Evolutionary conservation across 2,329 filamentous ascomycete genomes (phyloP), one percentile per base, ranked within the genome.

Genomic region (Ramichloridium luteum): DNA sequence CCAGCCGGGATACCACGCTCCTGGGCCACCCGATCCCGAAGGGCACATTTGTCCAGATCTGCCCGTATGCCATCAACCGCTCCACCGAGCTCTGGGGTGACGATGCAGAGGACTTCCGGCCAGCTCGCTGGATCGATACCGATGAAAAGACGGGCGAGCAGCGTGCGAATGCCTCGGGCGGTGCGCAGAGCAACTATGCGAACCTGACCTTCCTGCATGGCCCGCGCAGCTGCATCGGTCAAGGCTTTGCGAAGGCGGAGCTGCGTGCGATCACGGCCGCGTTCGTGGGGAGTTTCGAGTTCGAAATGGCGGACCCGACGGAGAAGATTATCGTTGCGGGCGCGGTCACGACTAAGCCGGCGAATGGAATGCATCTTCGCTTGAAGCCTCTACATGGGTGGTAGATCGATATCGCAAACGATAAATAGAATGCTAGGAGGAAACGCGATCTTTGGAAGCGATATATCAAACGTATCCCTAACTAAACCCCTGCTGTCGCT

Each of bases 161-260:
- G 3, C 50, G 51, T 9, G 51, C 58, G 3, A 63, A 60, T 13
- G 60, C 6, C 61, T 82, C 13, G 90, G 84, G 84, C 79, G 84
- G 2, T 52, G 65, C 1, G 76, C 85, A 45, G 79, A 82, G 39
- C 30, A 45, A 43, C 18, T 46, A 41, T 27, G 39, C 35, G 6
- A 42, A 41, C 14, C 30, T 47, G n/a, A 46, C 44, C 4, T 47
- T 47, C 32, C 37, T 46, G 25, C 46, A 45, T 27, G 85, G 85
- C 0, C 82, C 83, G 2, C 64, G 84, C 35, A 81, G 78, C 51
- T 93, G 84, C 52, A 92, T 93, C 45, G 85, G 84, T 0, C 69
- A 76, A 54, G 66, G 67, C 1, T 93, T 93, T 57, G 80, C 85
- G 0, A 43, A 46, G 27, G 48, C 48, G 1, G 50, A 53, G 31